phyloP scores from a whole-genome alignment of 73 alveolate species.

The Paramecium pentaurelia region DNA sequence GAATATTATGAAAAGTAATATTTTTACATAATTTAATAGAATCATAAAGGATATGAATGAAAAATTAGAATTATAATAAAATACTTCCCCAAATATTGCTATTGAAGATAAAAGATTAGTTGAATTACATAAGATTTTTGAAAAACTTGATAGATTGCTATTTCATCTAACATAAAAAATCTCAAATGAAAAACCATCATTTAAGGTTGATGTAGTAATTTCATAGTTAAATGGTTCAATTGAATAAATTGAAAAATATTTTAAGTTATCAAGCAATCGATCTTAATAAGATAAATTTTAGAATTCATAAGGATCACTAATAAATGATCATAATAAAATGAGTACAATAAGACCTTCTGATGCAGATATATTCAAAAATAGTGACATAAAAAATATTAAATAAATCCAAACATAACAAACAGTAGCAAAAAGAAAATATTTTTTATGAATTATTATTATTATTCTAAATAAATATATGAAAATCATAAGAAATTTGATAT shows the following conservation, averaged over 20 bases:
- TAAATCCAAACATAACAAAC: neutral
- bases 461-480: neutral
- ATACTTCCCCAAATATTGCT: neutral
- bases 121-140: neutral
- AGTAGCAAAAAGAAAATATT: constrained; percentile 16
- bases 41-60: neutral
- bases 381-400: neutral
- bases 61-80: neutral
- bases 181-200: constrained; percentile 7
- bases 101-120: neutral
- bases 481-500: neutral
- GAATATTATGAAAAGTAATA: neutral
- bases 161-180: neutral
- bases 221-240: neutral
- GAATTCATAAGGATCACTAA: neutral
- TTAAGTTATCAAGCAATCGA: neutral
- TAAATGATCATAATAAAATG: neutral
- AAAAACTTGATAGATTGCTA: neutral
- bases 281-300: neutral
- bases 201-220: neutral
- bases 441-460: neutral
- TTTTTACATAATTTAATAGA: neutral
- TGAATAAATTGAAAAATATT: neutral
- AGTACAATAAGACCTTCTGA: neutral
- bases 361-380: neutral